Conservation (phyloP, 176 grass and related monocot genomes). For the Lolium perenne region DNA sequence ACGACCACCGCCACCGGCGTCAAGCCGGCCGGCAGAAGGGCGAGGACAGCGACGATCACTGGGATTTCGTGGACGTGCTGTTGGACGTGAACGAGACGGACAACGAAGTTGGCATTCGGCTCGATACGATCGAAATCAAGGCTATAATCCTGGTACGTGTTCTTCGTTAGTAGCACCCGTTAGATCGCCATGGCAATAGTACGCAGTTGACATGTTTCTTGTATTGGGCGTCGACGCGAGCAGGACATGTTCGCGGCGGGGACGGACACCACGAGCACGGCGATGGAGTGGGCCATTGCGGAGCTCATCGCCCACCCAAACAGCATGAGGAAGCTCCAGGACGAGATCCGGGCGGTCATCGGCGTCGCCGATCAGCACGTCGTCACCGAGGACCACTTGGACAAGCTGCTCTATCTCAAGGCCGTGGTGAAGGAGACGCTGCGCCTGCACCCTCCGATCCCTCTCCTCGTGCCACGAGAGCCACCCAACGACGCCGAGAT, state of each 20-base stretch:
- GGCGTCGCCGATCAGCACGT: not conserved
- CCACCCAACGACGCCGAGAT: slow-evolving; percentile 36
- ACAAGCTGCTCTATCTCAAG: slow-evolving; percentile 36
- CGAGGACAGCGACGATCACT: not conserved
- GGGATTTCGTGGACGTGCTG: slow-evolving; percentile 32
- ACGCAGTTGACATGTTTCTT: not conserved
- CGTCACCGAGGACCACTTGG: slow-evolving; percentile 13
- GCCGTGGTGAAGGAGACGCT: slow-evolving; percentile 39
- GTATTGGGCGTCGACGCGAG: not conserved
- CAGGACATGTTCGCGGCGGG: slow-evolving; percentile 42
- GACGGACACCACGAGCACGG: slow-evolving; percentile 18
- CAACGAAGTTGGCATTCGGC: not conserved
- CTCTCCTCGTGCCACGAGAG: slow-evolving; percentile 43
- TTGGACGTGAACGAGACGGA: slow-evolving; percentile 9
- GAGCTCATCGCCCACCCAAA: slow-evolving; percentile 40
- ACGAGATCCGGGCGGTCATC: slow-evolving; percentile 32
- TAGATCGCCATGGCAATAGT: not conserved
- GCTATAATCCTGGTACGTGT: slow-evolving; percentile 14
- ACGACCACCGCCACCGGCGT: slow-evolving; percentile 28
- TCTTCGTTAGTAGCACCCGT: not conserved
- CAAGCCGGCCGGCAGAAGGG: not conserved
- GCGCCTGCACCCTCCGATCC: slow-evolving; percentile 47
- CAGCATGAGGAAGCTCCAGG: slow-evolving; percentile 40
- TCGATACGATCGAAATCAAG: slow-evolving; percentile 16
- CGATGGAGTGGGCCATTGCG: slow-evolving; percentile 47